These are phyloP conservation scores for Nannizziopsis arthrosporioides DNA, from an alignment of 2,329 filamentous ascomycete species.

Conservation along the genomic window DNA sequence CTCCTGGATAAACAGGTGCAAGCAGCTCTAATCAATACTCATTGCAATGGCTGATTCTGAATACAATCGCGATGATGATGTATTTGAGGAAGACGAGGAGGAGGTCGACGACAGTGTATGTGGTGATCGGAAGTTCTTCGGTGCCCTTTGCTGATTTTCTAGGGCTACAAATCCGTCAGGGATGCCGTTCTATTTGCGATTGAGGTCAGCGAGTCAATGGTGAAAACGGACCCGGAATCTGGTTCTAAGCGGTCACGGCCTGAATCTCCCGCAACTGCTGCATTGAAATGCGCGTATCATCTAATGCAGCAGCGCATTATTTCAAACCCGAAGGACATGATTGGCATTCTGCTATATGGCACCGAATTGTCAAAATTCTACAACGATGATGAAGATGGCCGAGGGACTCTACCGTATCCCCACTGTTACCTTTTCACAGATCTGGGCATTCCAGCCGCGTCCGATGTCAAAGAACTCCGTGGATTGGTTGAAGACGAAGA, in stretches of 20 bases:
- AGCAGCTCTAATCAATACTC: not conserved
- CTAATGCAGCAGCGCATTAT: conserved; percentile 99
- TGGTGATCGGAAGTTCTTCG: not conserved
- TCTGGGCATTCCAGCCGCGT: conserved; percentile 73
- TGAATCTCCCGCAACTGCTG: conserved; percentile 68
- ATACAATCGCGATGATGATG: conserved; percentile 30
- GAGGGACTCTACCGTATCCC: conserved; percentile 57
- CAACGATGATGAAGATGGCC: conserved; percentile 48
- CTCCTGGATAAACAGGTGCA: not conserved
- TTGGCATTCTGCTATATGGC: conserved; percentile 85
- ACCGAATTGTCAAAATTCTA: conserved; percentile 75
- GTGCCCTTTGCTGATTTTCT: conserved; percentile 7
- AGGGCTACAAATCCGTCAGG: conserved; percentile 85
- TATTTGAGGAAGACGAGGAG: conserved; percentile 34
- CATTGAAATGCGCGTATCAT: conserved; percentile 85
- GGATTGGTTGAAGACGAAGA: conserved; percentile 67
- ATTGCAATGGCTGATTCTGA: conserved; percentile 28
- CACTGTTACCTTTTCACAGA: conserved; percentile 88
- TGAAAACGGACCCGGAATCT: conserved; percentile 51
- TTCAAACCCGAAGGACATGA: conserved; percentile 91
- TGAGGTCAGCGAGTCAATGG: conserved; percentile 80
- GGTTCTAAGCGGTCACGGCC: conserved; percentile 64
- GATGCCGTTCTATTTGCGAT: conserved; percentile 98
- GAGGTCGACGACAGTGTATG: conserved; percentile 36
- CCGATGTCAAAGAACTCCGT: conserved; percentile 72